Base-by-base conservation (phyloP, 345 rosid species). In the Hibiscus tridactylites region DNA sequence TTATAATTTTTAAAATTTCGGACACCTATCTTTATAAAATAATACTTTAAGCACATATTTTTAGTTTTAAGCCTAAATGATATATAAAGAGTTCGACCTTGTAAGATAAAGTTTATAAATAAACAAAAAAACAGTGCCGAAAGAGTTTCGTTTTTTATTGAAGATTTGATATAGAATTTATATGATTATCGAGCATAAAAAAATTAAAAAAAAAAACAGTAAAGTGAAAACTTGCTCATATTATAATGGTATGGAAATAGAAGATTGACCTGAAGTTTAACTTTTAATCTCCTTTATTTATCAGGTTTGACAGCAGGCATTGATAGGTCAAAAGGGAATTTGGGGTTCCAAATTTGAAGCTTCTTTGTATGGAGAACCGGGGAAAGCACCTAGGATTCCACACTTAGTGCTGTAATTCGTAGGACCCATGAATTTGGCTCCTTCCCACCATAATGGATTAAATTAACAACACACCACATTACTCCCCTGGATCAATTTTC, bases 311-410 rank as follows among this genome's bases (percentile, higher is more conserved):
- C 33, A 31, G 33, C 33, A 31, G 33, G 4, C 33, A 31, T 71
- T 21, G 21, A 31, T 74, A 78, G 82, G 87, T 80, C 83, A 80
- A 78, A 72, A 75, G 29, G 42, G 21, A 3, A n/a, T 4, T 46
- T 58, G 13, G 57, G 46, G 52, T 70, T 74, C 67, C 68, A 72
- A 69, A 35, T 44, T 71, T 75, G 63, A 44, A 62, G 70, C 56
- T 71, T 74, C 46, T 63, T 62, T 49, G 33, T 10, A 28, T 2
- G 28, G 75, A 19, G 65, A 33, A 63, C 65, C 16, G 53, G 17
- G 4, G 62, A 74, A 71, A 50, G 29, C 76, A 74, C 88, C 81
- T 84, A 49, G 85, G 85, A 84, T 84, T 84, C 84, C 79, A 73
- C 81, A 56, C 74, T 74, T 68, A 71, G 78, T 79, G 84, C 58